A percentile compares a stretch with the other conserved stretches of the same genome.
Conservation (phyloP, 345 rosid species). For the Moringa oleifera region DNA sequence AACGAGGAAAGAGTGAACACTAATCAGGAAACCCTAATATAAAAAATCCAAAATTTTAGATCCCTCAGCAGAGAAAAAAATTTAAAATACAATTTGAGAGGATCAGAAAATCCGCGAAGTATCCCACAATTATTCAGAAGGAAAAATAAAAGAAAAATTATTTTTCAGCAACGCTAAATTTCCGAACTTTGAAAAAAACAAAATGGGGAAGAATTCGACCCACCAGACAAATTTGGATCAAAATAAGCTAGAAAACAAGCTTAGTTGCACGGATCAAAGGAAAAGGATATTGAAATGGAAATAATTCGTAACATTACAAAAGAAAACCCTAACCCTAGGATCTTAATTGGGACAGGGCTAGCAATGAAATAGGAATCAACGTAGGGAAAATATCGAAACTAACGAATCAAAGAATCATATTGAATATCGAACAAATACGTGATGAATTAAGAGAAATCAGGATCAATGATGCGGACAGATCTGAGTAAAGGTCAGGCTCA, state of each 20-base stretch:
- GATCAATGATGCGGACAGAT: background rate
- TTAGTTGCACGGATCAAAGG: constrained; percentile 15
- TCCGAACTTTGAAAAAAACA: background rate
- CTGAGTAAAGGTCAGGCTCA: constrained; percentile 15
- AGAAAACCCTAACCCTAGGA: constrained; percentile 42
- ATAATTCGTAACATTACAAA: background rate
- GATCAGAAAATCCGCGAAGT: background rate
- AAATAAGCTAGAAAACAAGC: background rate
- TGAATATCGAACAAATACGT: background rate
- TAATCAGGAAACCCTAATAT: constrained; percentile 4
- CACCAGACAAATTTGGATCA: constrained; percentile 10
- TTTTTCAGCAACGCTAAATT: background rate
- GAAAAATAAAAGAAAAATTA: background rate
- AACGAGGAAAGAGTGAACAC: background rate
- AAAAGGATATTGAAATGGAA: constrained; percentile 8
- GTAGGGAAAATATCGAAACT: constrained; percentile 13
- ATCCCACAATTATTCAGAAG: background rate
- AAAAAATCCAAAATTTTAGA: background rate
- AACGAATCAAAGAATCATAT: background rate
- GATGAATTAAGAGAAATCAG: background rate
- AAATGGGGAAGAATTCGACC: background rate
- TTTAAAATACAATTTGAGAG: background rate
- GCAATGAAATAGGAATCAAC: constrained; percentile 10
- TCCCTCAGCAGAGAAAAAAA: background rate
- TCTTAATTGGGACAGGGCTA: background rate